Evolutionary conservation across 2,329 filamentous ascomycete genomes (phyloP), one percentile per base, ranked within the genome.

Genomic region (Fonsecaea multimorphosa): DNA sequence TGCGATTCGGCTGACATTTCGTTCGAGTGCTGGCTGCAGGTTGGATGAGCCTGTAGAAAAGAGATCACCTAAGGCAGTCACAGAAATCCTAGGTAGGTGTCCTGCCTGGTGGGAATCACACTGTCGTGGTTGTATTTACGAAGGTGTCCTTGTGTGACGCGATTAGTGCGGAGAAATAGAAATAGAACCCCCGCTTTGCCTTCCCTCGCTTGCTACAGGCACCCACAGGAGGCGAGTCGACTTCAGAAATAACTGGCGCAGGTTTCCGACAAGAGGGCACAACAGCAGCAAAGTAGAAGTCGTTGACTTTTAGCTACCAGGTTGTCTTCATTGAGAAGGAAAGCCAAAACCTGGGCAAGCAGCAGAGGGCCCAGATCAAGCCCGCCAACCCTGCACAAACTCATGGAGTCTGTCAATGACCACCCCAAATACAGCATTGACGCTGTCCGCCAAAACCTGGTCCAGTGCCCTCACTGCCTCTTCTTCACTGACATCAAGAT

Each of bases 321-420:
- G n/a, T n/a, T n/a, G n/a, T n/a, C n/a, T n/a, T n/a, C n/a, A n/a
- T n/a, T n/a, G n/a, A n/a, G n/a, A n/a, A n/a, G n/a, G n/a, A n/a
- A n/a, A n/a, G n/a, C n/a, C n/a, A n/a, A n/a, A 49, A 24, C 8
- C 19, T 27, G 44, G 11, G 16, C 24, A 24, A 6, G 22, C 16
- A 19, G 24, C 2, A 7, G 40, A 19, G 16, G 14, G 19, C n/a
- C 14, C 56, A 32, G 14, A 34, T 74, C 81, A 92, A n/a, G 89
- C 89, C 76, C 91, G 86, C 82, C 94, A 94, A 60, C 91, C 91
- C 81, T 99, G 95, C 67, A 96, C 91, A 80, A 97, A 88, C 72
- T 94, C 93, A 80, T 99, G 95, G 72, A 98, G 82, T 73, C 92
- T 89, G 81, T 99, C 95, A 81, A 99, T 97, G 44, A 98, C 90